These are phyloP conservation scores for Ogataea philodendri DNA, from an alignment of 805 yeast species.

Conservation along the genomic window DNA sequence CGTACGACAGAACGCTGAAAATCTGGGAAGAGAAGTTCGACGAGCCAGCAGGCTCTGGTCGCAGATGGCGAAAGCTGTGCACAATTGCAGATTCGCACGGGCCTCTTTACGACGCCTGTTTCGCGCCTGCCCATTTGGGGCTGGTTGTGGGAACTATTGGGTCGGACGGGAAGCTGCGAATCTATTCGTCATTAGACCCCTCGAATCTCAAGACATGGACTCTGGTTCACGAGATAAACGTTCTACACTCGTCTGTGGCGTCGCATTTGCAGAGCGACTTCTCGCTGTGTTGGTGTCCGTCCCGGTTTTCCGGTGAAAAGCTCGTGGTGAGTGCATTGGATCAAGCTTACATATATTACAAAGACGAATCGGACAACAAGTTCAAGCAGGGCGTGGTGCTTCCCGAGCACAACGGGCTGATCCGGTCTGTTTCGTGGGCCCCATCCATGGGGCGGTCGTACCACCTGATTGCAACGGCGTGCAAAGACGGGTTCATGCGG, in stretches of 20 bases:
- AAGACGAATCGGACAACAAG: constrained; percentile 46
- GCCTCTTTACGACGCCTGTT: constrained; percentile 84
- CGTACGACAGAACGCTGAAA: constrained; percentile 85
- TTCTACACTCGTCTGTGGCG: constrained; percentile 69
- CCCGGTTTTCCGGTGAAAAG: constrained; percentile 77
- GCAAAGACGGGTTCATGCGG: constrained; percentile 90
- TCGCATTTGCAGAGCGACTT: constrained; percentile 82
- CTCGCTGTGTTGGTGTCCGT: constrained; percentile 86
- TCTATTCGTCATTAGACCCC: constrained; percentile 88
- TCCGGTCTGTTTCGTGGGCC: constrained; percentile 92
- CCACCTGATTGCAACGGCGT: constrained; percentile 90
- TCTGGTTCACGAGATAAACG: constrained; percentile 65
- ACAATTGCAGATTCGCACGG: constrained; percentile 85
- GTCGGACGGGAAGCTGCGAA: constrained; percentile 78
- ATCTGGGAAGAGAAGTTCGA: constrained; percentile 89
- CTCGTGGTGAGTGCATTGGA: constrained; percentile 82
- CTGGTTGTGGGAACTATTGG: constrained; percentile 84
- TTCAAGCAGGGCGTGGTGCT: constrained; percentile 58
- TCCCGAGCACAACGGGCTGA: constrained; percentile 83
- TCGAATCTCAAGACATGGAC: constrained; percentile 85
- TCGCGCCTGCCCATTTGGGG: constrained; percentile 84
- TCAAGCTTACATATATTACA: constrained; percentile 73
- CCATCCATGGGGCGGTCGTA: constrained; percentile 90
- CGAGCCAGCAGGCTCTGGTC: constrained; percentile 72
- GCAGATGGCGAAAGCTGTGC: constrained; percentile 75